Evolutionary conservation across 768 basidiomycete genomes (phyloP), one percentile per base, ranked within the genome.

Genomic region (Suillus decipiens): DNA sequence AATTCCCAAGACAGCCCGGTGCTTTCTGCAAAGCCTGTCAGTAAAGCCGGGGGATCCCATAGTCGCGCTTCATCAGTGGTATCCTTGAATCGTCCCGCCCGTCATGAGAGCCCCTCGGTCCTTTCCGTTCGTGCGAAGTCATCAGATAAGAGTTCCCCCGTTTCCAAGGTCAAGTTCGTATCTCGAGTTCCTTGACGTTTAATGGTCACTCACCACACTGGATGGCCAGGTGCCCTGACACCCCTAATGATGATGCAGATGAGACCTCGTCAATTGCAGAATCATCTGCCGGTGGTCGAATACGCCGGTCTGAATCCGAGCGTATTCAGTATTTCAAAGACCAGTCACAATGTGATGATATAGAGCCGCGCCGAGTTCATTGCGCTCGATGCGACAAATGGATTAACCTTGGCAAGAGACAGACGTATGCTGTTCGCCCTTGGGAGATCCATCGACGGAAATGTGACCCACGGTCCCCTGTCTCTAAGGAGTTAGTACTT

Each of bases 241-340:
- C 50, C 33, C 64, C 64, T 2, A 72, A 70, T 7, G 73, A 70
- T 34, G 80, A 80, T 50, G 70, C 11, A 63, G 63, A 67, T 39
- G 86, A 87, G 64, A 76, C 73, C 43, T 78, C 76, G 7, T 88
- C 86, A 5, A 74, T 86, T 34, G 80, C 85, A 4, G 87, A 86
- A 64, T 87, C 86, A 3, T 75, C 77, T 5, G 75, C 77, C 62
- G 78, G 79, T 62, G 71, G n/a, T 36, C 70, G 75, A 53, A 80
- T 83, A 43, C 84, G 86, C 42, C 85, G 86, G 62, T 84, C 79
- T 28, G 89, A 89, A 75, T 73, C 76, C 9, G 87, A 89, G 66
- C 85, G 89, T 34, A 80, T 85, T 42, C 80, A 86, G 68, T 87
- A 86, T 72, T 85, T 88, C 72, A 81, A 82, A 64, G 84, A 86